Percentiles rank a stretch among this genome's conserved stretches.
phyloP scores from a whole-genome alignment of 192 early-diverging fungal species.

The Jimgerdemannia lactiflua region DNA sequence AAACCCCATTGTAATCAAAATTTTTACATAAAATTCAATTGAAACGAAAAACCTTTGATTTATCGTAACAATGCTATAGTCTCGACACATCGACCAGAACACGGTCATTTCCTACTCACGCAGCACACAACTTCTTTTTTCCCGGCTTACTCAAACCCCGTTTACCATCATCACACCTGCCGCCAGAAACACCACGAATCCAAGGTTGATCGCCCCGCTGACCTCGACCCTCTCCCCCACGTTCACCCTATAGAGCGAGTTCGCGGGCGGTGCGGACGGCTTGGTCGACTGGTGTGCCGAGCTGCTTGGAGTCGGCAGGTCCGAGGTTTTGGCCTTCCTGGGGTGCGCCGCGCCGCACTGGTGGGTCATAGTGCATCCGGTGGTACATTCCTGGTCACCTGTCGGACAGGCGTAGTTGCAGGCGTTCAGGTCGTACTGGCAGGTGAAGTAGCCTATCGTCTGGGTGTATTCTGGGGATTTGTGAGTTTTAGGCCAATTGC shows the following conservation, averaged over 20 bases:
- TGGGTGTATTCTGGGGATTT: conserved; percentile 23
- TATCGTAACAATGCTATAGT: no score
- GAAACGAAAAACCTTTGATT: no score
- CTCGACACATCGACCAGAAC: no score
- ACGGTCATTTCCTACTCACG: no score
- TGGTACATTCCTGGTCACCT: not conserved
- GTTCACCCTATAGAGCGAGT: not conserved
- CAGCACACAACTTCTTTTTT: no score
- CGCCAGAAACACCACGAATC: not conserved
- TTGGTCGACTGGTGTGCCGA: not conserved
- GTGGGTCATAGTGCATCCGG: not conserved
- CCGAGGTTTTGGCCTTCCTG: not conserved
- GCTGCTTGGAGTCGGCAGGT: not conserved
- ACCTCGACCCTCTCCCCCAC: not conserved
- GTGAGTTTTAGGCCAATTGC: no score
- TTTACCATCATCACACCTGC: not conserved
- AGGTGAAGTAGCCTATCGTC: conserved; percentile 20
- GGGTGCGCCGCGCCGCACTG: conserved; percentile 11
- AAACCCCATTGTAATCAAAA: no score
- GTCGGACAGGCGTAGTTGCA: conserved; percentile 5
- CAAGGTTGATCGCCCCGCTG: not conserved
- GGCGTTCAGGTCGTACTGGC: conserved; percentile 14
- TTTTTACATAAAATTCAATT: no score
- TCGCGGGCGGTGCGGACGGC: not conserved
- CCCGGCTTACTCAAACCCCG: not conserved